These are phyloP conservation scores for Metroxylon sagu DNA, from an alignment of 176 grass and related monocot genomes.

Conservation along the genomic window DNA sequence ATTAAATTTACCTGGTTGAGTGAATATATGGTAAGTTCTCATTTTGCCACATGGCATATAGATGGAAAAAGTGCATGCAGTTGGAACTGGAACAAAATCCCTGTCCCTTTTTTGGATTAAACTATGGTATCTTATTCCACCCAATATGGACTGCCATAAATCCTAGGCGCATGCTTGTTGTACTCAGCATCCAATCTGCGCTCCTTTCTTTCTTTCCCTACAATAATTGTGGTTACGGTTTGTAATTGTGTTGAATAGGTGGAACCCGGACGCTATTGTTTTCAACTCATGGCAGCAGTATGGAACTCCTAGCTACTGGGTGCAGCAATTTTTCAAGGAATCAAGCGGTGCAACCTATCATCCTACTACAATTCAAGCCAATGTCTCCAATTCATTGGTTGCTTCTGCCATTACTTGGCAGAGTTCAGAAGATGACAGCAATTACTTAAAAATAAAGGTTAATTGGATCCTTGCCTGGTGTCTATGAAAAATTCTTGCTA, in stretches of 20 bases:
- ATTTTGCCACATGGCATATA: background rate
- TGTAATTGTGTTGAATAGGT: slow-evolving; percentile 29
- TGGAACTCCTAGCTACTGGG: slow-evolving; percentile 89
- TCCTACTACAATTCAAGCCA: slow-evolving; percentile 51
- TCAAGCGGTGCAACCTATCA: slow-evolving; percentile 56
- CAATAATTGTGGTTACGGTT: too few species aligned
- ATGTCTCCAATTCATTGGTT: slow-evolving; percentile 38
- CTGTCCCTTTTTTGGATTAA: too few species aligned
- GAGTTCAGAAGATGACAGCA: slow-evolving; percentile 33
- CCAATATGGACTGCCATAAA: too few species aligned
- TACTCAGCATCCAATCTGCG: too few species aligned
- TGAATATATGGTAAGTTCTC: background rate
- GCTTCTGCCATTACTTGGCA: slow-evolving; percentile 85
- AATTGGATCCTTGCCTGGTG: background rate
- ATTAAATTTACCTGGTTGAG: too few species aligned
- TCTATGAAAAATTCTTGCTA: background rate
- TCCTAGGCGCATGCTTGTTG: too few species aligned
- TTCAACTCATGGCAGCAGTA: slow-evolving; percentile 78
- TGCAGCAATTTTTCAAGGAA: slow-evolving; percentile 63
- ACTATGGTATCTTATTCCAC: too few species aligned
- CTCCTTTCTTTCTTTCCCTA: background rate
- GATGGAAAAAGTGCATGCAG: too few species aligned
- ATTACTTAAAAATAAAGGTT: slow-evolving; percentile 69
- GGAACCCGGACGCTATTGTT: slow-evolving; percentile 80
- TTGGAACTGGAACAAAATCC: too few species aligned